These are phyloP conservation scores for Calonectria hongkongensis DNA, from an alignment of 2,329 filamentous ascomycete genomes.

Conservation along the genomic window DNA sequence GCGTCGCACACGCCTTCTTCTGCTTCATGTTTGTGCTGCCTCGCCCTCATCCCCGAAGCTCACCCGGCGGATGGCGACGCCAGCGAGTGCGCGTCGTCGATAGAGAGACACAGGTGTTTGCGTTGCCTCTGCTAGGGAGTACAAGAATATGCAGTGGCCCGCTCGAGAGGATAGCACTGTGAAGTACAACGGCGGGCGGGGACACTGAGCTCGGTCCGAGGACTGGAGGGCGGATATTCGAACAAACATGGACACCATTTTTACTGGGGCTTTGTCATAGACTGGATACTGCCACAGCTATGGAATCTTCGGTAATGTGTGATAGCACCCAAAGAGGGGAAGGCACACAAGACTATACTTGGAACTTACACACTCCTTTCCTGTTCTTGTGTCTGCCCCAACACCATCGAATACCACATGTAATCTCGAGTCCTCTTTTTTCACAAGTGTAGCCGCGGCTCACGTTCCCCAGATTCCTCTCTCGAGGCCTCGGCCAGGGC, in stretches of 20 bases:
- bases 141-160: constrained; percentile 27
- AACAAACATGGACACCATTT: not conserved
- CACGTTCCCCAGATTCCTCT: constrained; percentile 25
- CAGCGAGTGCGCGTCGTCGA: constrained; percentile 6
- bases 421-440: constrained; percentile 8
- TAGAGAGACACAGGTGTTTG: constrained; percentile 24
- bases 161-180: constrained; percentile 5
- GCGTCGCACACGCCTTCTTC: constrained; percentile 26
- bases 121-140: constrained; percentile 23
- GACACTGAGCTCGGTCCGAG: constrained; percentile 27
- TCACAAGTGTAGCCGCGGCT: constrained; percentile 29
- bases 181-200: constrained; percentile 19
- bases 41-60: constrained; percentile 32
- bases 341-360: not conserved
- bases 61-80: constrained; percentile 17
- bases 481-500: constrained; percentile 4
- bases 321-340: not conserved
- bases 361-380: not conserved
- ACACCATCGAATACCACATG: constrained; percentile 26
- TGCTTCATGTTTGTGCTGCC: constrained; percentile 27
- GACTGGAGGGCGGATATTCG: not conserved
- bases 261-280: not conserved
- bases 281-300: not conserved
- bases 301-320: not conserved
- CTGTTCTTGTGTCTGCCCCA: not conserved